Evolutionary conservation across 345 rosid genomes (phyloP).

Genomic region (Acer yangbiense): DNA sequence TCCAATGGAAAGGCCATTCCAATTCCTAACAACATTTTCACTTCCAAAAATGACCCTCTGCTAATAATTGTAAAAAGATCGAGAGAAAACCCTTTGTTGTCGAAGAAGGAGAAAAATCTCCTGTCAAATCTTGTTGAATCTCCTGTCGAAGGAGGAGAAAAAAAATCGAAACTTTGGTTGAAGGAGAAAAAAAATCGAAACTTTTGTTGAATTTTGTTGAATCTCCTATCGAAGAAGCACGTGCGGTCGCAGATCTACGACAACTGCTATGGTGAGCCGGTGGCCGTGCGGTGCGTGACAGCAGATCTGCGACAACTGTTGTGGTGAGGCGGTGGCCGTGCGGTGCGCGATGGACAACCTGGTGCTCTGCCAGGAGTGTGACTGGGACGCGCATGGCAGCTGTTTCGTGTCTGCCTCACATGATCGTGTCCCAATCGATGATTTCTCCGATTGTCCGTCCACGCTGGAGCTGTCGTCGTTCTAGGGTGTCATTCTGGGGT

Average conservation of each 20-base stretch:
- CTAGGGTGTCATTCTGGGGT: slow-evolving; percentile 58
- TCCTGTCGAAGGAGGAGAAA: neutral
- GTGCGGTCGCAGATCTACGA: slow-evolving; percentile 94
- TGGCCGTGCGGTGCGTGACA: slow-evolving; percentile 33
- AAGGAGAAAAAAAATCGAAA: neutral
- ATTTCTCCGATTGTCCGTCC: slow-evolving; percentile 71
- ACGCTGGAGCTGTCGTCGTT: slow-evolving; percentile 52
- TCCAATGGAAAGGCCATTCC: too few species aligned
- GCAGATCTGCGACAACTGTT: slow-evolving; percentile 88
- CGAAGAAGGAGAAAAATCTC: too few species aligned
- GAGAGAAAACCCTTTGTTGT: too few species aligned
- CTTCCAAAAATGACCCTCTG: too few species aligned
- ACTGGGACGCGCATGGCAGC: slow-evolving; percentile 68
- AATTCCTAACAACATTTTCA: too few species aligned
- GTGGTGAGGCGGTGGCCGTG: slow-evolving; percentile 60
- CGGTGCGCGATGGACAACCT: slow-evolving; percentile 42
- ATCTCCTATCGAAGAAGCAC: slow-evolving; percentile 74
- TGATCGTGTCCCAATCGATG: slow-evolving; percentile 48
- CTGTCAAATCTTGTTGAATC: too few species aligned
- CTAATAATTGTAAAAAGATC: too few species aligned
- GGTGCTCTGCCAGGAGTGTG: slow-evolving; percentile 68
- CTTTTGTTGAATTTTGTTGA: slow-evolving; percentile 13
- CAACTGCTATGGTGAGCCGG: slow-evolving; percentile 64
- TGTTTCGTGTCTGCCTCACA: slow-evolving; percentile 69
- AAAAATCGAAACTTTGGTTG: neutral